Conservation (phyloP, 1,284 basidiomycete genomes). For the Ustilago esculenta region DNA sequence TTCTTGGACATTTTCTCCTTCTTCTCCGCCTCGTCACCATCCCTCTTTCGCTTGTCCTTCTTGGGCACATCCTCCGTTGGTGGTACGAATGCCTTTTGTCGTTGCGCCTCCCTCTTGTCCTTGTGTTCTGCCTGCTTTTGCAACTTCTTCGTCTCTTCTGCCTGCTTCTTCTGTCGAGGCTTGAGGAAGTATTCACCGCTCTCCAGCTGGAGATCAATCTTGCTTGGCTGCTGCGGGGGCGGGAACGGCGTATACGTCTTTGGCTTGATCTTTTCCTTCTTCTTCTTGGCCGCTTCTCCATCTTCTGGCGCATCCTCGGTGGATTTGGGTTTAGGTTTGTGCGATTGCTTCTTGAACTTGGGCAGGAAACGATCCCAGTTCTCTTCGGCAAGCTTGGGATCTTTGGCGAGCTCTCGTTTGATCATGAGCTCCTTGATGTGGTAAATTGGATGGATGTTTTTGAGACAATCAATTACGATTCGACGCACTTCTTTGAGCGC, state of each 20-base stretch:
- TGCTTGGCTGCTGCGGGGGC: slow-evolving; percentile 89
- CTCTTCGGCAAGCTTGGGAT: slow-evolving; percentile 91
- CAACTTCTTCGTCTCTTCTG: slow-evolving; percentile 34
- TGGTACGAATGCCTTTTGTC: slow-evolving; percentile 49
- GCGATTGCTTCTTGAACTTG: slow-evolving; percentile 89
- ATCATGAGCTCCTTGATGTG: slow-evolving; percentile 99
- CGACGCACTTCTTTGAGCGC: slow-evolving; percentile 93
- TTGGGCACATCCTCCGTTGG: slow-evolving; percentile 45
- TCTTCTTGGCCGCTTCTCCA: slow-evolving; percentile 69
- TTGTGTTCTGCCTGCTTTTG: slow-evolving; percentile 53
- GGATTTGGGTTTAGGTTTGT: slow-evolving; percentile 74
- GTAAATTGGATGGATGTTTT: slow-evolving; percentile 99
- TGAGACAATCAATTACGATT: slow-evolving; percentile 98
- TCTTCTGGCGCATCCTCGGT: slow-evolving; percentile 17
- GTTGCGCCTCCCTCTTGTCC: slow-evolving; percentile 47
- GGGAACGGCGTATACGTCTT: slow-evolving; percentile 99
- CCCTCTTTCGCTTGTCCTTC: slow-evolving; percentile 23
- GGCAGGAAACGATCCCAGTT: slow-evolving; percentile 98
- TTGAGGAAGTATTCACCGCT: slow-evolving; percentile 77
- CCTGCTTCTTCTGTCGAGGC: slow-evolving; percentile 76
- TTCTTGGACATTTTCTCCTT: slow-evolving; percentile 36
- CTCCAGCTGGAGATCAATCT: slow-evolving; percentile 94
- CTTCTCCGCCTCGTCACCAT: slow-evolving; percentile 3
- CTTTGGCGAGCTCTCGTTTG: slow-evolving; percentile 94
- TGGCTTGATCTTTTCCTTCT: slow-evolving; percentile 72